Percentiles rank a stretch among this genome's conserved stretches.
Conservation (phyloP, 345 rosid species). For the Durio zibethinus region DNA sequence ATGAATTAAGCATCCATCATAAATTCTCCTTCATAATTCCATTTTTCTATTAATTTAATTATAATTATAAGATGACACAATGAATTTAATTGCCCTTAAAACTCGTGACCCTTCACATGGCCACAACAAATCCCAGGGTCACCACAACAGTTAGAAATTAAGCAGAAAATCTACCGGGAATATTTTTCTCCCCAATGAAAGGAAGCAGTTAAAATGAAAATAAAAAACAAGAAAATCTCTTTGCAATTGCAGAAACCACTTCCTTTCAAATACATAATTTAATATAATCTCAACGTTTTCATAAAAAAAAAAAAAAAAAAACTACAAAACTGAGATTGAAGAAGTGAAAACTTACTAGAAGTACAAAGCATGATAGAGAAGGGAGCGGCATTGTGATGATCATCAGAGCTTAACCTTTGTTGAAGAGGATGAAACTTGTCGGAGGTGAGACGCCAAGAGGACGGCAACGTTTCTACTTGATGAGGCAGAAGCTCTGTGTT, state of each 20-base stretch:
- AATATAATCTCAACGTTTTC: no score
- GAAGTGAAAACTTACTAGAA: constrained; percentile 23
- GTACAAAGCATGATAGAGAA: constrained; percentile 32
- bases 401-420: neutral
- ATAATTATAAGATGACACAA: no score
- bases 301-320: neutral
- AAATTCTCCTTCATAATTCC: neutral
- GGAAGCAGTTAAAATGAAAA: no score
- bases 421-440: constrained; percentile 39
- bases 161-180: no score
- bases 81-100: neutral
- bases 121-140: no score
- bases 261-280: no score
- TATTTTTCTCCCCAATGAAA: neutral
- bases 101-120: no score
- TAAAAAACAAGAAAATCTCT: neutral
- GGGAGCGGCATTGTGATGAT: constrained; percentile 10
- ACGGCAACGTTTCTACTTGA: constrained; percentile 15
- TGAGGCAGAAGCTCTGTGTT: constrained; percentile 26
- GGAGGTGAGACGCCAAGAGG: constrained; percentile 51
- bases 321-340: neutral
- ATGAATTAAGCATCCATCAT: neutral
- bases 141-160: no score
- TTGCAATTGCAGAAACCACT: no score
- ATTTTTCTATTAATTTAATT: neutral